phyloP scores from a whole-genome alignment of 1,284 basidiomycete genomes.

The Boletus smithii region DNA sequence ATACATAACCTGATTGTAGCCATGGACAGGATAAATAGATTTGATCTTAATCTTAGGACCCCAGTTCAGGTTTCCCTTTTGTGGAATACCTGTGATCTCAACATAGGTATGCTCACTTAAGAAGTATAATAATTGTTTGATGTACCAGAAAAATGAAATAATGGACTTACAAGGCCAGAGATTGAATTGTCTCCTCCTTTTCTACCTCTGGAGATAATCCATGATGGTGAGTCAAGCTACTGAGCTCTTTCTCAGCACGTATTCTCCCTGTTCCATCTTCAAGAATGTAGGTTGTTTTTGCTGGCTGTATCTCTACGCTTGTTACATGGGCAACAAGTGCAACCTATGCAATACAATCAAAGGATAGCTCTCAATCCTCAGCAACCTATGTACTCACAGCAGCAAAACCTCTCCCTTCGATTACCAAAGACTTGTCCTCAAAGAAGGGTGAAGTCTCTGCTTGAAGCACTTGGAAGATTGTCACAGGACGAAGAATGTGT shows the following conservation, averaged over 20 bases:
- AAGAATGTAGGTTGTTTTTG: conserved; percentile 12
- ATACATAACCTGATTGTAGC: conserved; percentile 29
- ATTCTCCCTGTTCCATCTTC: conserved; percentile 35
- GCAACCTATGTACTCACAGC: conserved; percentile 15
- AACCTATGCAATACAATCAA: conserved; percentile 16
- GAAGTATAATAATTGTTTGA: not conserved
- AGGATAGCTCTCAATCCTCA: not conserved
- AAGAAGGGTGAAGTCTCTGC: conserved; percentile 14
- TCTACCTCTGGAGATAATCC: conserved; percentile 8
- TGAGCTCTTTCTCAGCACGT: conserved; percentile 8
- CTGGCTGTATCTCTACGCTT: not conserved
- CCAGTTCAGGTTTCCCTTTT: not conserved
- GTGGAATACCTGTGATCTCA: conserved; percentile 10
- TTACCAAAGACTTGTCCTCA: conserved; percentile 7
- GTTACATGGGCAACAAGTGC: conserved; percentile 26
- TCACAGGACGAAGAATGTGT: conserved; percentile 19
- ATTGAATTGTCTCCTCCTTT: conserved; percentile 12
- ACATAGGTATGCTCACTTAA: conserved; percentile 23
- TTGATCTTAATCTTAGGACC: conserved; percentile 10
- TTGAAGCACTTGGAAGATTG: conserved; percentile 26
- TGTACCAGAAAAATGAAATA: not conserved
- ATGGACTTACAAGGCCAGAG: conserved; percentile 17
- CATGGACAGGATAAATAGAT: conserved; percentile 13
- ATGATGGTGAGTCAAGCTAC: not conserved
- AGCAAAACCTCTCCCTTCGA: conserved; percentile 15